Evolutionary conservation across 495 filamentous ascomycete genomes (phyloP).

Genomic region (Tuber umbilicatum): DNA sequence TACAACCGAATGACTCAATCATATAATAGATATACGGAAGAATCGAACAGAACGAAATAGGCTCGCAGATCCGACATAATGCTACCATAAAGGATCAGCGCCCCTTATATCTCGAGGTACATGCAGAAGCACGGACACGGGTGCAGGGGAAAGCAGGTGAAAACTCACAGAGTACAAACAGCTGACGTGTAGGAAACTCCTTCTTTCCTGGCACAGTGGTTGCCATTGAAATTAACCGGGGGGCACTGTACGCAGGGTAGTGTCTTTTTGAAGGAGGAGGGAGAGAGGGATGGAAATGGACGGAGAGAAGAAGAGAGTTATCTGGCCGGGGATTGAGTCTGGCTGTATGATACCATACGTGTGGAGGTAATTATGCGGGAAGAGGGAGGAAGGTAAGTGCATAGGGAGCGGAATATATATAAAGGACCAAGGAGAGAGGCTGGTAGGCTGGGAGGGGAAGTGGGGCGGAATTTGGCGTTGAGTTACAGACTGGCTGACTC

Average conservation of each 20-base stretch:
- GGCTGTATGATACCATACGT: not conserved
- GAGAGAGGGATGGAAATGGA: not conserved
- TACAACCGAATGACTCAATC: constrained; percentile 84
- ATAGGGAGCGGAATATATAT: not conserved
- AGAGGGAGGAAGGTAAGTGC: not conserved
- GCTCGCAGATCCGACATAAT: constrained; percentile 90
- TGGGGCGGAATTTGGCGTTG: not conserved
- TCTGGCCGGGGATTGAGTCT: not conserved
- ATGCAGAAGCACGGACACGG: constrained; percentile 5
- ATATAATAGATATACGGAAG: constrained; percentile 99
- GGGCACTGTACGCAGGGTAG: not conserved
- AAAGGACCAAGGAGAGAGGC: not conserved
- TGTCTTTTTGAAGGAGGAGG: not conserved
- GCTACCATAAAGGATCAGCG: constrained; percentile 52
- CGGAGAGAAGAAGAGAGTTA: not conserved
- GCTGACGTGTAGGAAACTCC: constrained; percentile 54
- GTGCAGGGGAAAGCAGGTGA: not conserved
- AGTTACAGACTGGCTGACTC: not conserved
- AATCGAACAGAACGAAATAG: constrained; percentile 98
- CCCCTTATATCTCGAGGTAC: constrained; percentile 37
- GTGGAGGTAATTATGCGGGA: not conserved
- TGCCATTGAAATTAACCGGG: constrained; percentile 19
- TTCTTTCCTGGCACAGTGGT: constrained; percentile 12
- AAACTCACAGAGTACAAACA: constrained; percentile 64
- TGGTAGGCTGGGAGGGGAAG: not conserved